Base-by-base conservation (phyloP, 768 basidiomycete species). In the Dentipellis sp. region DNA sequence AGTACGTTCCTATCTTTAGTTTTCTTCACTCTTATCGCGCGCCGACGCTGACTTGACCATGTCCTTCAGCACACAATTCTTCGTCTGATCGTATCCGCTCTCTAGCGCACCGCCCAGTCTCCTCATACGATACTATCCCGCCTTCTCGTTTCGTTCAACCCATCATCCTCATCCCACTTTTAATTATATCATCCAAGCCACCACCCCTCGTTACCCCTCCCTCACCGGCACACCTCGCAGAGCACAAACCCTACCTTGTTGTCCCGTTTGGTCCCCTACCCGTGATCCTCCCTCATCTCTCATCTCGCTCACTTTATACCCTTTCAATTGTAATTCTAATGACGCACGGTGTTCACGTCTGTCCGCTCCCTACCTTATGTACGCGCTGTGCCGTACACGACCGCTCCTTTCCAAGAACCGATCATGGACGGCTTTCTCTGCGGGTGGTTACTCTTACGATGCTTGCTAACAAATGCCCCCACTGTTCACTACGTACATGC, bases 21-120 rank as follows among this genome's bases (percentile, higher is more conserved):
- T 21, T 42, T 55, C 51, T 50, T 38, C 47, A 36, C 11, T 45
- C 21, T 56, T 14, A 42, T 48, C 21, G 10, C n/a, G 7, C 46
- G 52, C 49, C 63, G 48, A 53, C 52, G 55, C 51, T 61, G 37
- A 60, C 55, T 36, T 52, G 39, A 16, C 49, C 21, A 50, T 21
- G 3, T 23, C 49, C 56, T 52, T 49, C 63, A 91, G 89, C 75
- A 91, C 89, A 57, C 89, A 91, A 70, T 91, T 90, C 76, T 91
- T 90, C 75, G 87, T 91, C 69, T 91, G 76, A 84, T 61, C 37
- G 35, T 60, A 63, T 50, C 58, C 58, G 52, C 58, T 55, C 66
- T 63, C 56, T 59, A n/a, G n/a, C n/a, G n/a, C n/a, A n/a, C n/a
- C n/a, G n/a, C n/a, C n/a, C 65, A 54, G 62, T 66, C 62, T 63